Evolutionary conservation across 148 eudicot species (phyloP), one percentile per base, ranked within the genome.

Genomic region (Amaranthus cruentus): DNA sequence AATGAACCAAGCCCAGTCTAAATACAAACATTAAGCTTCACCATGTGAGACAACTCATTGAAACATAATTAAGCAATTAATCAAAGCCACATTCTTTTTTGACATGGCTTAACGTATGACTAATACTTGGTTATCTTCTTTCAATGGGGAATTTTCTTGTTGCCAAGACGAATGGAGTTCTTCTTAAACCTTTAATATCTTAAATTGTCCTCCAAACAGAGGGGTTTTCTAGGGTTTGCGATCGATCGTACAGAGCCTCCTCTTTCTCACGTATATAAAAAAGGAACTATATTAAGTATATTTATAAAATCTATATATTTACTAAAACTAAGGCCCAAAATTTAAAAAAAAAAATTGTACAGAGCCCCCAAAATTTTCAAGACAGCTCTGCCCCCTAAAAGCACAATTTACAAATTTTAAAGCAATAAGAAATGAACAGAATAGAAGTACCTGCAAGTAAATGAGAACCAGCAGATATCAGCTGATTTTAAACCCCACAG

Each of bases 401-500:
- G 5, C 62, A 47, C 52, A 18, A 18, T 42, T 8, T 7, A 47
- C 62, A 54, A 47, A 53, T 4, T 6, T 4, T 15, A 42, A 50
- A 12, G 43, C n/a, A 47, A 68, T 7, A 9, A 54, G 1, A 47
- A 51, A 6, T 21, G 0, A 46, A 42, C 15, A 9, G 1, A 50
- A 10, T 47, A 7, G 43, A 54, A 59, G 47, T 83, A 93, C 98
- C 96, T 94, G 97, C 83, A 94, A 77, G 74, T 88, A 94, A 85
- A 63, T 91, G 93, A 77, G 98, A 91, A 61, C 98, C 97, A 74
- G 82, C 86, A 3, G 87, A 82, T 88, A 85, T 88, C 65, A 91
- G 79, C 74, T 94, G 90, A 81, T 82, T 80, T 47, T 79, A 74
- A 9, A 97, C 97, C 93, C 96, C 38, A 94, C 18, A 78, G 80